Conservation (phyloP, 106 monocot species). For the Acorus calamus region DNA sequence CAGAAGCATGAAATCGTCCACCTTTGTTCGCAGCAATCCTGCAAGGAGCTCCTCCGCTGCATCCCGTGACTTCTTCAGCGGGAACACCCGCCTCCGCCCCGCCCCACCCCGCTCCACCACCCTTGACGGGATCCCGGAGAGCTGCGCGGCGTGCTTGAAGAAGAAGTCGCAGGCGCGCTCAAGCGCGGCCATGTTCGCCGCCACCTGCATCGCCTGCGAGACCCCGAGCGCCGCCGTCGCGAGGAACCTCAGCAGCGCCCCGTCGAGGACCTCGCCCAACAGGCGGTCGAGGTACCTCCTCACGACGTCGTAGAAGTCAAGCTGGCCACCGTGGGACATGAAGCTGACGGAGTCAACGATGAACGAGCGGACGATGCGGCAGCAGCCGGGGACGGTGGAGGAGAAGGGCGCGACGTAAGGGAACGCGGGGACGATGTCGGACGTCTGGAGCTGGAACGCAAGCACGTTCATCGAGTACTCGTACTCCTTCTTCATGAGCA, state of each 20-base stretch:
- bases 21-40: slow-evolving; percentile 49
- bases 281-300: slow-evolving; percentile 83
- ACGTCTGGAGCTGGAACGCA: slow-evolving; percentile 82
- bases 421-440: slow-evolving; percentile 86
- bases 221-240: slow-evolving; percentile 46
- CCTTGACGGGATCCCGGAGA: slow-evolving; percentile 72
- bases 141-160: slow-evolving; percentile 78
- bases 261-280: slow-evolving; percentile 67
- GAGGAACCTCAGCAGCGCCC: slow-evolving; percentile 53
- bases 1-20: slow-evolving; percentile 74
- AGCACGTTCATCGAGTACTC: slow-evolving; percentile 99
- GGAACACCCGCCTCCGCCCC: slow-evolving; percentile 39
- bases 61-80: slow-evolving; percentile 66
- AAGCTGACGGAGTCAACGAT: slow-evolving; percentile 93
- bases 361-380: slow-evolving; percentile 88
- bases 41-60: slow-evolving; percentile 57
- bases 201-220: slow-evolving; percentile 92
- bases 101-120: slow-evolving; percentile 41
- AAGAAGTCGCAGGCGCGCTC: slow-evolving; percentile 96
- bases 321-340: slow-evolving; percentile 86
- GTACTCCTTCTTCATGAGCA: slow-evolving; percentile 98
- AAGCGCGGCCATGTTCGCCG: slow-evolving; percentile 85
- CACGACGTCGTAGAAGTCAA: slow-evolving; percentile 64
- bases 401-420: slow-evolving; percentile 92
- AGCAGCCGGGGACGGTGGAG: slow-evolving; percentile 72